Evolutionary conservation across 192 early-diverging fungal genomes (phyloP).

Genomic region (Allomyces arbusculus): DNA sequence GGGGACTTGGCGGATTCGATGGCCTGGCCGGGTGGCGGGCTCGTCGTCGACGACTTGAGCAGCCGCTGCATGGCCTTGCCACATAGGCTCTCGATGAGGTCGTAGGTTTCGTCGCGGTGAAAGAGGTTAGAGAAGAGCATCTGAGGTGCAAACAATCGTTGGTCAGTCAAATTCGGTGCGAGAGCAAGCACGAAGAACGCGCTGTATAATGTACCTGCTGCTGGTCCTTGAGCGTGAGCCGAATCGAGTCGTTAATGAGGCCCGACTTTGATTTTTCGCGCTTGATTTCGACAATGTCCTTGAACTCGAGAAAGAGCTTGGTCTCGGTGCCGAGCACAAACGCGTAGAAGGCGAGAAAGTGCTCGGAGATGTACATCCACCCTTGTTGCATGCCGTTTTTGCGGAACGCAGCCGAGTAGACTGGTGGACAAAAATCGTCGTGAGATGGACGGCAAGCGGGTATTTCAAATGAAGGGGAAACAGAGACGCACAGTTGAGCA

Average conservation of each 20-base stretch:
- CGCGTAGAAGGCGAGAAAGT: constrained; percentile 87
- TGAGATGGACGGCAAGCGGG: too few relatives aligned
- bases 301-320: constrained; percentile 72
- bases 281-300: constrained; percentile 69
- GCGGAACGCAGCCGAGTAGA: constrained; percentile 80
- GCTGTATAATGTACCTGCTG: constrained; percentile 35
- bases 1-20: constrained; percentile 2
- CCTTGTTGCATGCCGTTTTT: constrained; percentile 70
- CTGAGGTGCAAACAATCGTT: constrained; percentile 14
- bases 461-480: not conserved
- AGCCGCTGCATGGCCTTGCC: constrained; percentile 69
- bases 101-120: constrained; percentile 88
- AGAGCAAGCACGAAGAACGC: constrained; percentile 1
- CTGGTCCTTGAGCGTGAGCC: constrained; percentile 60
- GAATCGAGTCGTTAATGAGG: constrained; percentile 68
- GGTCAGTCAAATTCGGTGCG: not conserved
- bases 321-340: constrained; percentile 85
- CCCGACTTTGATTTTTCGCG: constrained; percentile 83
- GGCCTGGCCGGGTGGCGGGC: constrained; percentile 35
- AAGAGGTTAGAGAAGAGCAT: constrained; percentile 87
- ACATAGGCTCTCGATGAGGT: constrained; percentile 79
- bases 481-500: constrained; percentile 51
- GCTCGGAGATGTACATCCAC: constrained; percentile 90
- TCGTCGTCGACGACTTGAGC: constrained; percentile 56
- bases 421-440: constrained; percentile 9